Evolutionary conservation across 2,329 filamentous ascomycete genomes (phyloP), one percentile per base, ranked within the genome.

Genomic region (Cercospora sojina): DNA sequence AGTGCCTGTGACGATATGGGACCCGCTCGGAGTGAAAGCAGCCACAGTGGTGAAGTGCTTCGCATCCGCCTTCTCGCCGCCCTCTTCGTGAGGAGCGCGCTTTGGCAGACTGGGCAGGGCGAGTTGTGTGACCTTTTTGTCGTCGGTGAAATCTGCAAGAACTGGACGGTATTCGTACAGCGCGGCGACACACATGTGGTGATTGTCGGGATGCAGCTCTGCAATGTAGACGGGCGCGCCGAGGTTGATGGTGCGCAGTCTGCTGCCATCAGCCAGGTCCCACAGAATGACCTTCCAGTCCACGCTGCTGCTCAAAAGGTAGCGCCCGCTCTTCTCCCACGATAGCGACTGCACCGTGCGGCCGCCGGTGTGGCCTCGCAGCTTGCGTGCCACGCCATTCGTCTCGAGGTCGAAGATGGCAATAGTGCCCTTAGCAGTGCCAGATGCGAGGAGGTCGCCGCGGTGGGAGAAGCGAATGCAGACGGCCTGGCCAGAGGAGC

Each of bases 381-480:
- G 83, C 81, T 98, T 99, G 76, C 93, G 90, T 66, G 95, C 95
- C 4, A 98, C 92, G 41, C 95, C 94, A 85, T 96, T 96, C 9
- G 96, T 99, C 80, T 99, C 96, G 59, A 98, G 88, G 77, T 99
- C 95, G 85, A 96, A 99, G 56, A 99, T 91, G 64, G 96, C 92
- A 47, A 99, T 91, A 5, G 92, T 95, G 72, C 95, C 95, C 81
- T 99, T 95, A 69, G 87, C 83, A 76, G 95, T 90, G 70, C 95
- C 95, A 31, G 93, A 96, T 53, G 95, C 95, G 70, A 99, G 88
- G 74, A 95, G 93, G 80, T 99, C 94, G 79, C 95, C 95, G 76
- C 90, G 91, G 76, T 93, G 91, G 76, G 94, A 97, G 85, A 99
- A 99, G 71, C 94, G 92, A 66, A 89, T 82, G 74, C 86, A 88